A percentile compares a stretch with the other conserved stretches of the same genome.
Evolutionary conservation across 2,329 filamentous ascomycete species (phyloP).

Genomic region (Periconia sp.): DNA sequence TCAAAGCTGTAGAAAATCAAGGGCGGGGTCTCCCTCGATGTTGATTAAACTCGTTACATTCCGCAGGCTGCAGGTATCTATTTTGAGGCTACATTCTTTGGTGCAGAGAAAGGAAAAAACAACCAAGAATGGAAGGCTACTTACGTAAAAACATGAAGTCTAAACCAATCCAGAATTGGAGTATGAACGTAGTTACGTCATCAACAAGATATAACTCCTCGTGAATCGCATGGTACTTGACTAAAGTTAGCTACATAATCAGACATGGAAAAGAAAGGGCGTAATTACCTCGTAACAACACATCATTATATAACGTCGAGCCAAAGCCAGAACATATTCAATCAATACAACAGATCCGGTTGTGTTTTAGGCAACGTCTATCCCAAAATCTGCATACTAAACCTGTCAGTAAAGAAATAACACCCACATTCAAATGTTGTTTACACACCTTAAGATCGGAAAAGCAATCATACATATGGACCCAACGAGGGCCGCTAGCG

Average conservation of each 20-base stretch:
- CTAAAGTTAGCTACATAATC: too few relatives aligned
- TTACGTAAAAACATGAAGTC: background rate
- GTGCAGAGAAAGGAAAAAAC: background rate
- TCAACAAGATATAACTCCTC: too few relatives aligned
- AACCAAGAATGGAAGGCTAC: background rate
- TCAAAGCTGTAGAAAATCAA: background rate
- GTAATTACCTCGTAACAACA: background rate
- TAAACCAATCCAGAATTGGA: too few relatives aligned
- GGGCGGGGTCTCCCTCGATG: slow-evolving; percentile 3
- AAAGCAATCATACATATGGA: background rate
- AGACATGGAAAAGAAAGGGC: too few relatives aligned
- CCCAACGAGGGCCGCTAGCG: background rate
- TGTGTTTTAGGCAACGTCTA: background rate
- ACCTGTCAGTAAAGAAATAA: background rate
- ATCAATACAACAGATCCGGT: too few relatives aligned
- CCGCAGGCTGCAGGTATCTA: slow-evolving; percentile 13
- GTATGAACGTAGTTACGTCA: too few relatives aligned
- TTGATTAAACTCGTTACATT: slow-evolving; percentile 11
- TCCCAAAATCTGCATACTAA: background rate
- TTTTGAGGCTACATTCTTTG: slow-evolving; percentile 14
- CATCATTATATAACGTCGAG: background rate
- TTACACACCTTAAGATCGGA: too few relatives aligned
- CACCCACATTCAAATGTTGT: too few relatives aligned
- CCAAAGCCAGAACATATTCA: background rate
- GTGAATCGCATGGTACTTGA: too few relatives aligned